Conservation (phyloP, 345 rosid genomes). For the Eucalyptus sp. region DNA sequence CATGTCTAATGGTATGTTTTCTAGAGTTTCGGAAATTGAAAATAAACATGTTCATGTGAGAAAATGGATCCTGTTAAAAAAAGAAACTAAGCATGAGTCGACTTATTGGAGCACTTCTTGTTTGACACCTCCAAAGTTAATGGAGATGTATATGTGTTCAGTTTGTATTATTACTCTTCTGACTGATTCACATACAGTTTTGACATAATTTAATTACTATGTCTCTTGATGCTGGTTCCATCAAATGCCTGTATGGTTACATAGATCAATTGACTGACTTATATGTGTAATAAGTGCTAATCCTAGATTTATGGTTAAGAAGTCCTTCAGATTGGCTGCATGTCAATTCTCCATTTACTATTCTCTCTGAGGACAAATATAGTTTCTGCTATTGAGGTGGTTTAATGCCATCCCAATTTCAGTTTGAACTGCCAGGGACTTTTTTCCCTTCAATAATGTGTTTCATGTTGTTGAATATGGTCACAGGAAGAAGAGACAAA, state of each 20-base stretch:
- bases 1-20: background rate
- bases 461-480: background rate
- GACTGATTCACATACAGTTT: background rate
- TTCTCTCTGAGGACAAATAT: background rate
- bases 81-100: background rate
- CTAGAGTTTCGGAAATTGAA: background rate
- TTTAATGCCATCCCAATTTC: background rate
- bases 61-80: background rate
- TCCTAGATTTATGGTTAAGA: background rate
- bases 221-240: background rate
- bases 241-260: background rate
- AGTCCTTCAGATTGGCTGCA: background rate
- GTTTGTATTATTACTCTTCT: background rate
- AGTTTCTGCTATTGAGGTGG: background rate
- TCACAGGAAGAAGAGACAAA: conserved; percentile 85
- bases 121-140: background rate
- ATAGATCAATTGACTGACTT: background rate
- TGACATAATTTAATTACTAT: background rate
- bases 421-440: background rate
- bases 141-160: background rate
- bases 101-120: background rate
- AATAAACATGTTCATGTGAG: background rate
- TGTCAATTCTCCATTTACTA: background rate
- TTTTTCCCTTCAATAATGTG: background rate
- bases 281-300: background rate